Evolutionary conservation across 805 yeast genomes (phyloP).

Genomic region (Cyberlindnera bimundalis): DNA sequence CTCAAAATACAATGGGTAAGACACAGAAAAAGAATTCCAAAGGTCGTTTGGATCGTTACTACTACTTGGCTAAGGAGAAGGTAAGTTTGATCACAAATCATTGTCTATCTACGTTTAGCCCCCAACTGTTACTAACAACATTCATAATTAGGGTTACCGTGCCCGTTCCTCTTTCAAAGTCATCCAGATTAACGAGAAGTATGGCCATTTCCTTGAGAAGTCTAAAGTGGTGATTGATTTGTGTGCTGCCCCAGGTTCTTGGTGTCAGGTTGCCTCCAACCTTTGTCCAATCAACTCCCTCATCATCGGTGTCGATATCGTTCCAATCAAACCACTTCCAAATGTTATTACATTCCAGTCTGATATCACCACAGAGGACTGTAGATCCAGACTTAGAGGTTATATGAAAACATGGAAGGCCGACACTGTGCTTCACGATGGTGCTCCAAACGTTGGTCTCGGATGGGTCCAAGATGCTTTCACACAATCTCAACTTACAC

Average conservation of each 20-base stretch:
- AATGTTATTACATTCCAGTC: constrained; percentile 92
- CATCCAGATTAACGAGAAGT: constrained; percentile 92
- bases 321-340: constrained; percentile 95
- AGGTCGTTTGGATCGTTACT: constrained; percentile 99
- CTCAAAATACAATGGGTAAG: constrained; percentile 64
- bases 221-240: constrained; percentile 95
- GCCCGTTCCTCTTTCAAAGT: constrained; percentile 98
- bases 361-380: constrained; percentile 97
- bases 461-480: constrained; percentile 99
- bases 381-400: constrained; percentile 90
- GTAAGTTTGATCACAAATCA: constrained; percentile 19
- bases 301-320: constrained; percentile 98
- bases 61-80: constrained; percentile 92
- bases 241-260: constrained; percentile 99
- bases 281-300: constrained; percentile 89
- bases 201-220: constrained; percentile 90
- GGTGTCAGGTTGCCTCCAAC: constrained; percentile 98
- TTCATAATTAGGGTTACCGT: constrained; percentile 68
- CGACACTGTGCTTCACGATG: constrained; percentile 96
- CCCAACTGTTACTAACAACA: constrained; percentile 6
- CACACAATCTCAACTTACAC: constrained; percentile 92
- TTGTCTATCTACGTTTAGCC: neutral
- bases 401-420: constrained; percentile 99
- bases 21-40: constrained; percentile 93
- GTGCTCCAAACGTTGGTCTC: constrained; percentile 99